Evolutionary conservation across 495 filamentous ascomycete species (phyloP), one percentile per base, ranked within the genome.

Genomic region (Penicillium paxilli): DNA sequence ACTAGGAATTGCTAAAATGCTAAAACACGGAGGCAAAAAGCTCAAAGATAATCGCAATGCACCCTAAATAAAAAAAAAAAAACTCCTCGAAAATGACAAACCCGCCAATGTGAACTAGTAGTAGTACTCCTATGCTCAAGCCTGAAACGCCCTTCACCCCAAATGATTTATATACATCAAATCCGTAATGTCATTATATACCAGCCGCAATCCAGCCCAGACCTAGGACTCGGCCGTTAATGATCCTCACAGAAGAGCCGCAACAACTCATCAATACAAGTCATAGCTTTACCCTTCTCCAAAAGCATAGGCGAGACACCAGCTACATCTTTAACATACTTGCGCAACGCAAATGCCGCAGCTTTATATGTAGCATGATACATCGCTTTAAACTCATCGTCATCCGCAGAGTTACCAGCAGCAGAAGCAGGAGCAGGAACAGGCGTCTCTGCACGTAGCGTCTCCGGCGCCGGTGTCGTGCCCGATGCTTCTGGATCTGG

Each of bases 351-450:
- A 60, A 86, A 84, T 19, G 74, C 77, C 1, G 81, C 77, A 17
- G 82, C 80, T 52, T 84, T 85, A 55, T 80, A 86, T 0, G 81
- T 83, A 44, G 84, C 83, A 55, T 87, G 84, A 48, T 87, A 87
- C 66, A 87, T 78, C 8, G 78, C 59, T 62, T 87, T 87, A 64
- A 83, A 87, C 44, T 86, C 83, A 57, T 86, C 83, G 40, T 81
- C 80, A 24, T 82, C 78, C 0, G 64, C 58, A 0, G 49, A 49
- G 0, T 59, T 55, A 7, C 52, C 49, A 5, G n/a, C n/a, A n/a
- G n/a, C n/a, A n/a, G n/a, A n/a, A n/a, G n/a, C n/a, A n/a, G n/a
- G n/a, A n/a, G n/a, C n/a, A n/a, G 62, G 59, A 28, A 55, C 52
- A 7, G 65, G 51, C 3, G 62, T 67, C 21, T 67, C 62, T 11